phyloP scores from a whole-genome alignment of 139 green algal genomes.

The Chlamydomonas urium region DNA sequence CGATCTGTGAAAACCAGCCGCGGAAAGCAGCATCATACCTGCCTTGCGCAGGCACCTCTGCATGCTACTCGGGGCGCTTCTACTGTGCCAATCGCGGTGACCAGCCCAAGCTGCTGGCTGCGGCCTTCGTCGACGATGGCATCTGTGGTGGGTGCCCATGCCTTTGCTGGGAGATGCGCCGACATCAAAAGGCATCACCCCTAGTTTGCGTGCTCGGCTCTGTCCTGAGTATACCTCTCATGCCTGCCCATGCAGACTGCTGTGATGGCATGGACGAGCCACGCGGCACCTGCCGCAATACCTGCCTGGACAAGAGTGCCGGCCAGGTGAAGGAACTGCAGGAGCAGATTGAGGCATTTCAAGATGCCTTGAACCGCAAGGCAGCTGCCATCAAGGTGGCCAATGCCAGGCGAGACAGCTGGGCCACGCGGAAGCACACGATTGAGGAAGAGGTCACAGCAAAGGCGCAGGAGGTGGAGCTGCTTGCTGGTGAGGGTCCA shows the following conservation, averaged over 20 bases:
- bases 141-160: too few species aligned
- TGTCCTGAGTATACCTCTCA: too few species aligned
- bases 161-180: too few species aligned
- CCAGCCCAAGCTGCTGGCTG: conserved; percentile 54
- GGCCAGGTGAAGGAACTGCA: not conserved
- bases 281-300: conserved; percentile 58
- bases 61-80: conserved; percentile 45
- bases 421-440: not conserved
- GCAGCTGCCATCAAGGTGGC: not conserved
- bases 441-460: conserved; percentile 14
- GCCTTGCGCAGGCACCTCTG: not conserved
- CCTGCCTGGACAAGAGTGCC: conserved; percentile 40
- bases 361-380: not conserved
- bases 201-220: too few species aligned
- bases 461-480: conserved; percentile 17
- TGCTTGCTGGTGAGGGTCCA: too few species aligned
- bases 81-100: conserved; percentile 82
- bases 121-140: conserved; percentile 87
- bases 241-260: too few species aligned
- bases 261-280: conserved; percentile 78
- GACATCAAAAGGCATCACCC: too few species aligned
- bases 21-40: not conserved
- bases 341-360: not conserved
- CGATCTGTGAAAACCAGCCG: not conserved
- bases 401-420: not conserved